Base-by-base conservation (phyloP, 208 protist species). In the Trypanosoma caninum region DNA sequence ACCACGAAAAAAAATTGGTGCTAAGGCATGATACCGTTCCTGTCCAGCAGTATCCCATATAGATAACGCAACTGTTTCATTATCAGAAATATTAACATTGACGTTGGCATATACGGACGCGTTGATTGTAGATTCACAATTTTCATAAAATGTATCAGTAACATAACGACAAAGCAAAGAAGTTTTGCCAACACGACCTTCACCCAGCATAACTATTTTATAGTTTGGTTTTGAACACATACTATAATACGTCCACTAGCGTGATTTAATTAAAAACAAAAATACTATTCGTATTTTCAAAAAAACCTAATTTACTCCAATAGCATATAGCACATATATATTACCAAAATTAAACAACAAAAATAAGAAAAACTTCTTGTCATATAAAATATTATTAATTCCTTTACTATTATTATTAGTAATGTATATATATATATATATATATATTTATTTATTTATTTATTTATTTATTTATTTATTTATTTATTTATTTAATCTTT, bases 1-100 rank as follows among this genome's bases (percentile, higher is more conserved):
- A 31, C 91, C 90, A 55, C 91, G 67, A 59, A 96, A 97, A 52
- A 97, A 97, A 28, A 97, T 96, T 14, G 91, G 89, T 18, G 84
- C 87, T 8, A 97, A 66, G 9, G 91, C 89, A 60, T 93, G 84
- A 59, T 93, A 97, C 22, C 89, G 40, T 50, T 97, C 91, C 62
- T 97, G 91, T 6, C 91, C 93, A 45, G 90, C 89, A 1, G 84
- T 95, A 57, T 96, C 85, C 88, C 80, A 90, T 28, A 88, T 72
- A 22, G 73, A 55, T 27, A 79, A 25, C 8, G 37, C 28, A 22
- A 25, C 45, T 11, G 11, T 46, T 37, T 20, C 6, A 16, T 46
- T 31, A 34, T 70, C 59, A 9, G 51, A 56, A 34, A 65, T 27
- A 28, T 30, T 18, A 27, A 79, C 18, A 27, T 71, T 77, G 20